A percentile compares a stretch with the other conserved stretches of the same genome.
These are phyloP conservation scores for Cerioporus squamosus DNA, from an alignment of 1,284 basidiomycete species.

Conservation along the genomic window DNA sequence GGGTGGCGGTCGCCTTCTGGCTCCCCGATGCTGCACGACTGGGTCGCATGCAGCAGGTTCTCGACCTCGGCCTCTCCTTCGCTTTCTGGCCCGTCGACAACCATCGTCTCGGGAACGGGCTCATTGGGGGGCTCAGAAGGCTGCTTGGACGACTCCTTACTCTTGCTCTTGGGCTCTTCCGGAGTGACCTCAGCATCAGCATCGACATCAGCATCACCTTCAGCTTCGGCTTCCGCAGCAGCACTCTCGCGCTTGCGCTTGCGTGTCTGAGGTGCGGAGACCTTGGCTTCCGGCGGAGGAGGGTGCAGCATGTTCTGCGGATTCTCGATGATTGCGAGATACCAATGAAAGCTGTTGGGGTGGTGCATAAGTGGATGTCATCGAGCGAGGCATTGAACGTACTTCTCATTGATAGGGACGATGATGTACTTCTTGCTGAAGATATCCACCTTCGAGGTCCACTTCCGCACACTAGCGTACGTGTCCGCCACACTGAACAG, in stretches of 20 bases:
- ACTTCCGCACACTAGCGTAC: slow-evolving; percentile 89
- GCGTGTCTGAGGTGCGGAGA: slow-evolving; percentile 32
- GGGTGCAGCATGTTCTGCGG: slow-evolving; percentile 67
- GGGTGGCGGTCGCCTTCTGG: slow-evolving; percentile 2
- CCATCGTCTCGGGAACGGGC: not conserved
- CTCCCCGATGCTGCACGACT: slow-evolving; percentile 30
- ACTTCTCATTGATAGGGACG: slow-evolving; percentile 97
- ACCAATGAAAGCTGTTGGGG: slow-evolving; percentile 87
- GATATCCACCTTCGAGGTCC: slow-evolving; percentile 88
- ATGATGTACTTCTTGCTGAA: slow-evolving; percentile 94
- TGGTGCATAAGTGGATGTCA: not conserved
- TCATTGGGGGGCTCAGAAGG: slow-evolving; percentile 1
- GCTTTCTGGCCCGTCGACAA: slow-evolving; percentile 17
- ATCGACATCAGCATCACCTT: slow-evolving; percentile 8
- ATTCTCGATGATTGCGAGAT: slow-evolving; percentile 91
- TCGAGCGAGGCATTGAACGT: slow-evolving; percentile 31
- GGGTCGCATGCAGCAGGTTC: slow-evolving; percentile 22
- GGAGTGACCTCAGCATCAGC: not conserved
- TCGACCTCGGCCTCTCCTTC: slow-evolving; percentile 31
- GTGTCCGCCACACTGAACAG: slow-evolving; percentile 61
- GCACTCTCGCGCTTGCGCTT: slow-evolving; percentile 35
- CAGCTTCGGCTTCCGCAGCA: not conserved
- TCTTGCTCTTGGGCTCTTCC: too few species aligned
- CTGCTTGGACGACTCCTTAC: not conserved
- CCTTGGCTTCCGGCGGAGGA: slow-evolving; percentile 36